Conservation (phyloP, 805 yeast species). For the Komagataella pastoris region DNA sequence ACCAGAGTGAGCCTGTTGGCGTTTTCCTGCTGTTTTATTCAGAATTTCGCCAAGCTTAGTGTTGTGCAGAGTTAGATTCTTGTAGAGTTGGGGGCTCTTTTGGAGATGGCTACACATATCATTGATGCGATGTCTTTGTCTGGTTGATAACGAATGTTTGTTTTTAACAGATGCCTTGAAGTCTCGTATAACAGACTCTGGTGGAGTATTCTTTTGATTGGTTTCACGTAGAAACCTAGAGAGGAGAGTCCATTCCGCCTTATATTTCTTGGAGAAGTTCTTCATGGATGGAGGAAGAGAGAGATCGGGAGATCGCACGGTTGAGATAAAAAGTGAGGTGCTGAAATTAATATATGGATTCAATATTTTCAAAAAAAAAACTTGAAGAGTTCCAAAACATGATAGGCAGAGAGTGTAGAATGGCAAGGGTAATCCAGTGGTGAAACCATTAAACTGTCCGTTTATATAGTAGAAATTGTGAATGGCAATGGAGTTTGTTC, state of each 20-base stretch:
- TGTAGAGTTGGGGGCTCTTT: background rate
- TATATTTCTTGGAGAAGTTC: background rate
- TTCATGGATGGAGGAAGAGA: background rate
- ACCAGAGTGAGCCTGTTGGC: background rate
- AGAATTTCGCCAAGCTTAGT: background rate
- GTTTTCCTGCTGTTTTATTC: background rate
- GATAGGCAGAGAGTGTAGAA: background rate
- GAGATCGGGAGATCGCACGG: background rate
- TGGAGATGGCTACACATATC: background rate
- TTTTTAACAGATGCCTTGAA: background rate
- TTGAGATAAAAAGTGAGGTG: background rate
- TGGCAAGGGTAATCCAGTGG: background rate
- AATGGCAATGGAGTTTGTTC: background rate
- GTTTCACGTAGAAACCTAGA: background rate
- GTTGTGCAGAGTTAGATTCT: background rate
- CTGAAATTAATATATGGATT: background rate
- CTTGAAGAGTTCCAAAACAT: background rate
- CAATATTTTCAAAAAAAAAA: too few relatives aligned
- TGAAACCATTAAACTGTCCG: background rate
- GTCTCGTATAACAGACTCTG: background rate
- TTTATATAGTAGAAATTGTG: background rate
- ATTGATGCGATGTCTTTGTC: background rate
- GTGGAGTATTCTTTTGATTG: background rate
- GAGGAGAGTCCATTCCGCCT: background rate
- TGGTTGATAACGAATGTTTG: background rate